phyloP scores from a whole-genome alignment of 2,329 filamentous ascomycete species.

The Epichloe sibirici region DNA sequence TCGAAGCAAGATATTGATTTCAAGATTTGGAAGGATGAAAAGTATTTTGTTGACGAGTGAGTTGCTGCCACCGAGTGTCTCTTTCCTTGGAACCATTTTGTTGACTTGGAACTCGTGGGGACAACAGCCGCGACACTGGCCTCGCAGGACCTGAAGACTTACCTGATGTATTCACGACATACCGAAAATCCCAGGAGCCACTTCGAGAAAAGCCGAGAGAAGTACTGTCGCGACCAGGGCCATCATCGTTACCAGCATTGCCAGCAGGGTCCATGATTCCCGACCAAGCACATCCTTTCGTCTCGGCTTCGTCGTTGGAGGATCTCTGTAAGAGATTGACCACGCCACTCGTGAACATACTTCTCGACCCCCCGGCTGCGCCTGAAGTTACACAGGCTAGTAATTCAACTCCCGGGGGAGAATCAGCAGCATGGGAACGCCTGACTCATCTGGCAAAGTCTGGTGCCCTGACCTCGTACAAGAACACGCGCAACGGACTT shows the following conservation, averaged over 20 bases:
- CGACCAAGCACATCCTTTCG: slow-evolving; percentile 48
- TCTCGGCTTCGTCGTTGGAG: slow-evolving; percentile 43
- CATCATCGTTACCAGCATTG: slow-evolving; percentile 41
- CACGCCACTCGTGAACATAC: slow-evolving; percentile 40
- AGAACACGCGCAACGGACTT: slow-evolving; percentile 59
- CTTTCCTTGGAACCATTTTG: background rate
- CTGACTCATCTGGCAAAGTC: slow-evolving; percentile 47
- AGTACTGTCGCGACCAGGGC: slow-evolving; percentile 38
- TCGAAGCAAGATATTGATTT: slow-evolving; percentile 43
- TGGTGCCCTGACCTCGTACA: slow-evolving; percentile 51
- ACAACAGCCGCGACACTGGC: slow-evolving; percentile 50
- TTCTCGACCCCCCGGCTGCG: slow-evolving; percentile 40
- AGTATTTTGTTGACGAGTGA: slow-evolving; percentile 70
- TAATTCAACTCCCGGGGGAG: slow-evolving; percentile 62
- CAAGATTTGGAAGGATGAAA: slow-evolving; percentile 59
- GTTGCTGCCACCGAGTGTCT: slow-evolving; percentile 19
- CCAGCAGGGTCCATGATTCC: slow-evolving; percentile 40
- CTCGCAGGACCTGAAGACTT: slow-evolving; percentile 45
- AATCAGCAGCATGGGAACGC: slow-evolving; percentile 44
- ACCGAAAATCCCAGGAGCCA: slow-evolving; percentile 61
- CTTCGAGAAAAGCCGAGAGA: slow-evolving; percentile 51
- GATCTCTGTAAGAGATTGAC: slow-evolving; percentile 41
- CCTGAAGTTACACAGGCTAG: slow-evolving; percentile 44
- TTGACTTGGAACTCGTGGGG: background rate
- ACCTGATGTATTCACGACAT: slow-evolving; percentile 65